Base-by-base conservation (phyloP, 352 stramenopile species). In the Globisporangium canariense region DNA sequence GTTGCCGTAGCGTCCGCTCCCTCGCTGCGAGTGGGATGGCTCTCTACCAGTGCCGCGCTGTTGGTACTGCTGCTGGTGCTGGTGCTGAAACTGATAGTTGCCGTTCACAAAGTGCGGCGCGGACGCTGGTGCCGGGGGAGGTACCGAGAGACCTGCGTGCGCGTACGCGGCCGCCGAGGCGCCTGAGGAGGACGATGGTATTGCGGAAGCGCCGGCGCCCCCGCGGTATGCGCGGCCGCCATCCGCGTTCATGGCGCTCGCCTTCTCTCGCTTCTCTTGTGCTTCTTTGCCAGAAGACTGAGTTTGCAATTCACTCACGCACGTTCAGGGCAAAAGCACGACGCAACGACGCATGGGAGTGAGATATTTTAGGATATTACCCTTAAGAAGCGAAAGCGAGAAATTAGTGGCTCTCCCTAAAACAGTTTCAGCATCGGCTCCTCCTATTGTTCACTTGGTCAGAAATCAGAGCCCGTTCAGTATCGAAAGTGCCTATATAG, bases 71-170 rank as follows among this genome's bases (percentile, higher is more conserved):
- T 56, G 45, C 16, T 65, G 53, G 16, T 65, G 60, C 6, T 60
- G 51, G 1, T 66, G 60, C 43, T 61, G 52, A 32, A 67, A 67
- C 34, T 62, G 53, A 43, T 62, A 67, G 53, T 67, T 67, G 18
- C 62, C 62, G 38, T 67, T 62, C 11, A 67, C 62, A 49, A 67
- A 67, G 40, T 67, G 53, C 45, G 62, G 53, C 6, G 34, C 62
- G 1, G 62, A 62, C 22, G 62, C 53, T 20, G 62, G 62, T 8
- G 62, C 45, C 9, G 62, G 53, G 38, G 60, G 52, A 20, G 47
- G 47, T 4, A 16, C 49, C 18, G 34, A 50, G 13, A 46, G 40
- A 46, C 30, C 41, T 4, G 51, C 40, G 52, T 61, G 58, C 14
- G n/a, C 38, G 38, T 45, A 52, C 25, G 40, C 20, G 13, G 43